Base-by-base conservation (phyloP, 2,329 filamentous ascomycete genomes). In the Ceratocystis lukuohia region DNA sequence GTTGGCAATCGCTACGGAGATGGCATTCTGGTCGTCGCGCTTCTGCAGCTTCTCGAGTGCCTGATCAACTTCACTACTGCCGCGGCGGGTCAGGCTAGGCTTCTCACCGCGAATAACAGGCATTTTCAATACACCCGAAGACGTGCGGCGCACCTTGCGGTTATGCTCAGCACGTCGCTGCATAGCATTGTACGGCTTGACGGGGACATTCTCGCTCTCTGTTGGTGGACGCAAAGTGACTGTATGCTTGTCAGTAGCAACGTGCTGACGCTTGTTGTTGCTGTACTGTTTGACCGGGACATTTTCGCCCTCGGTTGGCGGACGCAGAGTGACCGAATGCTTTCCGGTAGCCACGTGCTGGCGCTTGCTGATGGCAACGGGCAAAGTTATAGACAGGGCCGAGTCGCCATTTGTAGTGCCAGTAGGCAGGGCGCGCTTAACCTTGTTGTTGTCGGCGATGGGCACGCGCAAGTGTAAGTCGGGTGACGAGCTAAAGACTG, bases 1-100 rank as follows among this genome's bases (percentile, higher is more conserved):
- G 72, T 81, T 82, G 41, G 78, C 77, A 33, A 82, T 73, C 62
- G 76, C 72, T 2, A 80, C 72, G 61, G 79, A 76, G 50, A 80
- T 73, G 20, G 76, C 76, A 10, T 62, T 33, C 15, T 63, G 48
- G 61, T 63, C 62, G 1, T 46, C 62, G 12, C 63, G 56, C 64
- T 65, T 65, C 44, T 61, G 56, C 15, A 67, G 57, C 53, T 64
- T 64, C 5, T 65, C 63, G 17, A 67, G 59, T 7, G 63, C 66
- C 22, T 62, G 53, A 20, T 67, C 63, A 22, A 67, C 59, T 44
- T 67, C 56, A 20, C 22, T 20, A 45, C 37, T 30, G 4, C 62
- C 59, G 41, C 79, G 75, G 56, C 77, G 76, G 57, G 74, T 71
- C 65, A 81, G 68, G 22, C 71, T 70, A 4, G 74, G 70, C 63